Evolutionary conservation across 2,329 filamentous ascomycete genomes (phyloP).

Genomic region (Fusarium fujikuroi): DNA sequence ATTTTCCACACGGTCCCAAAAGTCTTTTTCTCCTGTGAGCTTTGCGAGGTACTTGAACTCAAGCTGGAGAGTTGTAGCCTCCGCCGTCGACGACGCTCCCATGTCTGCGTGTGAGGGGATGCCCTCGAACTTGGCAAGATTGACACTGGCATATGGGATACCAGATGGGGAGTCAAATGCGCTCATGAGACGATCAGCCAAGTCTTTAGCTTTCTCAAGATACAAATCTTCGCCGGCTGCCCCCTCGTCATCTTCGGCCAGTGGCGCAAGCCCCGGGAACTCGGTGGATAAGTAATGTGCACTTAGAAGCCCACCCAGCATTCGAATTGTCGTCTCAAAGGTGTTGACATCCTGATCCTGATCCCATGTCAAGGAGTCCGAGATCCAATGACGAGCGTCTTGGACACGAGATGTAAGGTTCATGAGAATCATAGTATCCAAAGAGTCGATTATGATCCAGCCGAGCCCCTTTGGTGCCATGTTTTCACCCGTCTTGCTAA

Average conservation of each 20-base stretch:
- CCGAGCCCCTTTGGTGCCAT: constrained; percentile 92
- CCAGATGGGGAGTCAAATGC: constrained; percentile 91
- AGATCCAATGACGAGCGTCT: constrained; percentile 89
- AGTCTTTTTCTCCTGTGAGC: constrained; percentile 89
- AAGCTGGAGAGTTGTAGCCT: constrained; percentile 90
- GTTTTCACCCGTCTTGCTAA: constrained; percentile 79
- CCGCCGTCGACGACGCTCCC: constrained; percentile 92
- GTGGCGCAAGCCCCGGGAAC: constrained; percentile 81
- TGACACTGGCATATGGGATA: constrained; percentile 90
- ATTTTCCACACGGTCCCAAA: constrained; percentile 91
- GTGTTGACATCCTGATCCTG: constrained; percentile 96
- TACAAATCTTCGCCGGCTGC: constrained; percentile 88
- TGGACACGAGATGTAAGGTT: constrained; percentile 88
- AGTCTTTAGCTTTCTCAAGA: constrained; percentile 92
- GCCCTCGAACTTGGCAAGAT: constrained; percentile 80
- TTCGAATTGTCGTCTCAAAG: constrained; percentile 97
- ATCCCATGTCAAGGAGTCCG: constrained; percentile 82
- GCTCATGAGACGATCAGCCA: constrained; percentile 86
- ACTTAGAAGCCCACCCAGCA: constrained; percentile 91
- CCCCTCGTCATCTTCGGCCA: constrained; percentile 76
- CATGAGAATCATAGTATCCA: constrained; percentile 99
- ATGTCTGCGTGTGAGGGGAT: constrained; percentile 84
- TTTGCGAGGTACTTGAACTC: constrained; percentile 98
- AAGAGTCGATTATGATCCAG: constrained; percentile 96
- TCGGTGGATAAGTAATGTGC: constrained; percentile 93